Conservation (phyloP, 2,329 filamentous ascomycete species). For the Aspergillus niger region DNA sequence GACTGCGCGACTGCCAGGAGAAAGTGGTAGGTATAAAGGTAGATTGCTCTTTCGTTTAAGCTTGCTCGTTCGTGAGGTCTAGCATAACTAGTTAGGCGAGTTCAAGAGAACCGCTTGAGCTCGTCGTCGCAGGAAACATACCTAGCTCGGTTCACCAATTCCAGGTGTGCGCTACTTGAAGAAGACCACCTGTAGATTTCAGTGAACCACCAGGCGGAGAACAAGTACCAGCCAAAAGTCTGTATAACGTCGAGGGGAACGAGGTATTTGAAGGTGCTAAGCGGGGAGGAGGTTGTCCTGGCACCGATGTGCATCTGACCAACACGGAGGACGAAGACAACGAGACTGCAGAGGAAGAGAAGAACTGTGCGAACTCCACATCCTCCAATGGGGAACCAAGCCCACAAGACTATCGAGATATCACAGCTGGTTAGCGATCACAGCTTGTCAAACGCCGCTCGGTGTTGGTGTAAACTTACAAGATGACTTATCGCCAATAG, state of each 20-base stretch:
- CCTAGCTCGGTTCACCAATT: slow-evolving; percentile 71
- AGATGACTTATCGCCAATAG: slow-evolving; percentile 69
- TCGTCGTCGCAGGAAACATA: slow-evolving; percentile 44
- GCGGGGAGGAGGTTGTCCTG: slow-evolving; percentile 69
- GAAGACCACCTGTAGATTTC: slow-evolving; percentile 78
- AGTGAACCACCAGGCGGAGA: slow-evolving; percentile 78
- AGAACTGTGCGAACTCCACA: slow-evolving; percentile 73
- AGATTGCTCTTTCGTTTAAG: slow-evolving; percentile 84
- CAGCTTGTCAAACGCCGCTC: neutral
- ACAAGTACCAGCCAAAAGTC: slow-evolving; percentile 72
- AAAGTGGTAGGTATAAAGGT: slow-evolving; percentile 70
- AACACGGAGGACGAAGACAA: slow-evolving; percentile 82
- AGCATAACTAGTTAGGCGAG: slow-evolving; percentile 11
- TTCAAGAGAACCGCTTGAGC: neutral
- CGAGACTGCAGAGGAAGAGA: slow-evolving; percentile 74
- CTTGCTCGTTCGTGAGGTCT: slow-evolving; percentile 66
- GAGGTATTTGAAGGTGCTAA: slow-evolving; percentile 63
- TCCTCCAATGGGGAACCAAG: slow-evolving; percentile 79
- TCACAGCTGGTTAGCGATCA: slow-evolving; percentile 12
- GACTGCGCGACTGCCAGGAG: slow-evolving; percentile 71
- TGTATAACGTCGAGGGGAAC: slow-evolving; percentile 64
- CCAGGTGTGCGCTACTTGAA: slow-evolving; percentile 61
- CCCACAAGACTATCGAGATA: slow-evolving; percentile 67
- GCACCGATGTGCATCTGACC: slow-evolving; percentile 75
- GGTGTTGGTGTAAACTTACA: slow-evolving; percentile 55